Conservation (phyloP, 768 basidiomycete genomes). For the Hericium erinaceus region DNA sequence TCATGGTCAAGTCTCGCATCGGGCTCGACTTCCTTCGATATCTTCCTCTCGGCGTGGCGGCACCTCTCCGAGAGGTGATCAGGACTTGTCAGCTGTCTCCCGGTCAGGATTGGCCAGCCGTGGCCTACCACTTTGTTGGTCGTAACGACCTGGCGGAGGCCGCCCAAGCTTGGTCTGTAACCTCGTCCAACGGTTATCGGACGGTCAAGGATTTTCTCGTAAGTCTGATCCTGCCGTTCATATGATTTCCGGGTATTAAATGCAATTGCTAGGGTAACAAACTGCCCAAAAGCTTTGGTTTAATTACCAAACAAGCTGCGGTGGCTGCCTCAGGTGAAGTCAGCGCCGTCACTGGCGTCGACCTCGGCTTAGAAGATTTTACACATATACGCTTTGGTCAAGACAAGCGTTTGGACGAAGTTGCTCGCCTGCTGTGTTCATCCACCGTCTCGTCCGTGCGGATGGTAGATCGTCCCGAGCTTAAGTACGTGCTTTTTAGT, state of each 20-base stretch:
- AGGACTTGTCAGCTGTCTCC: conserved; percentile 76
- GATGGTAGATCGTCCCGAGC: conserved; percentile 56
- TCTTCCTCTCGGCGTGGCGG: conserved; percentile 61
- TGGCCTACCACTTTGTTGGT: conserved; percentile 60
- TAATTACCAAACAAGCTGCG: conserved; percentile 6
- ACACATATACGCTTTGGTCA: conserved; percentile 82
- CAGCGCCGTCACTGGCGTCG: conserved; percentile 57
- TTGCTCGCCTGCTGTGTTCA: conserved; percentile 83
- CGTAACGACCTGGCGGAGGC: conserved; percentile 67
- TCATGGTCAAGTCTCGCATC: conserved; percentile 40
- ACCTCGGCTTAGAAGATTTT: conserved; percentile 63
- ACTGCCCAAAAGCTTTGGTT: conserved; percentile 3
- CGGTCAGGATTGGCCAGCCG: conserved; percentile 61
- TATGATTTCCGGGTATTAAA: no score
- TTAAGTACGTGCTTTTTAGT: conserved; percentile 40
- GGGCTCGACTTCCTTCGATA: conserved; percentile 41
- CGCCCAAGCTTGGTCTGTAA: conserved; percentile 37
- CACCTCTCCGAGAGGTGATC: conserved; percentile 80
- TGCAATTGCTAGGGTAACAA: no score
- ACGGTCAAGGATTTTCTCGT: conserved; percentile 51
- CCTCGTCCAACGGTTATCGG: conserved; percentile 45
- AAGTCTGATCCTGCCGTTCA: conserved; percentile 14
- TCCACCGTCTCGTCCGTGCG: conserved; percentile 58
- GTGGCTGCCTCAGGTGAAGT: conserved; percentile 43
- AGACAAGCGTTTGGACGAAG: conserved; percentile 86